These are phyloP conservation scores for Blattamonas nauphoetae DNA, from an alignment of 78 protist genomes.

Conservation along the genomic window DNA sequence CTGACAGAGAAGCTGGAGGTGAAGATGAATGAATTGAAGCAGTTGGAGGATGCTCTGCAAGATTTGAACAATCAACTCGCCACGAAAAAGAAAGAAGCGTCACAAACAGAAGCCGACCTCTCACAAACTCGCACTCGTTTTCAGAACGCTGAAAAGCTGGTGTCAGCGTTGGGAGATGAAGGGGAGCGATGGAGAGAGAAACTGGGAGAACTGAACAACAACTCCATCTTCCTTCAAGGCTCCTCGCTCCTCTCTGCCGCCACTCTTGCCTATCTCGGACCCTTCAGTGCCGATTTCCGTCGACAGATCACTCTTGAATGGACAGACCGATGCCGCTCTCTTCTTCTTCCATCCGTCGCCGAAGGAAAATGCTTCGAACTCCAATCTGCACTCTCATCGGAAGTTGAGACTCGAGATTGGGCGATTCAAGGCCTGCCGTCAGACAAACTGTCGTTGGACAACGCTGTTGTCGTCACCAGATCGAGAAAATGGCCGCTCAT, in stretches of 20 bases:
- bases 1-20: not conserved
- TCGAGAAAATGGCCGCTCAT: constrained; percentile 43
- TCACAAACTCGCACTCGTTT: constrained; percentile 9
- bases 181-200: constrained; percentile 54
- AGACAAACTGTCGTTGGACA: constrained; percentile 59
- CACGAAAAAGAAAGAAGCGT: no score
- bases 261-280: constrained; percentile 44
- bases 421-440: constrained; percentile 54
- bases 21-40: constrained; percentile 25
- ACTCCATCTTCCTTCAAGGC: constrained; percentile 35
- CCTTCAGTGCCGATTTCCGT: constrained; percentile 53
- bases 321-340: constrained; percentile 15
- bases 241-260: constrained; percentile 40
- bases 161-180: constrained; percentile 59
- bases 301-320: constrained; percentile 17
- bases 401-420: constrained; percentile 56
- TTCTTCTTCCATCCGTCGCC: constrained; percentile 24
- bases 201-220: constrained; percentile 20
- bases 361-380: not conserved
- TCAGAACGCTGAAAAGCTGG: constrained; percentile 56
- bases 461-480: constrained; percentile 52
- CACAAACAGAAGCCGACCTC: no score
- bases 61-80: constrained; percentile 42
- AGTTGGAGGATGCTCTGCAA: constrained; percentile 34
- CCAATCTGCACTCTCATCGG: constrained; percentile 47